Evolutionary conservation across 169 alveolate genomes (phyloP), one percentile per base, ranked within the genome.

Genomic region (Babesia sp.): DNA sequence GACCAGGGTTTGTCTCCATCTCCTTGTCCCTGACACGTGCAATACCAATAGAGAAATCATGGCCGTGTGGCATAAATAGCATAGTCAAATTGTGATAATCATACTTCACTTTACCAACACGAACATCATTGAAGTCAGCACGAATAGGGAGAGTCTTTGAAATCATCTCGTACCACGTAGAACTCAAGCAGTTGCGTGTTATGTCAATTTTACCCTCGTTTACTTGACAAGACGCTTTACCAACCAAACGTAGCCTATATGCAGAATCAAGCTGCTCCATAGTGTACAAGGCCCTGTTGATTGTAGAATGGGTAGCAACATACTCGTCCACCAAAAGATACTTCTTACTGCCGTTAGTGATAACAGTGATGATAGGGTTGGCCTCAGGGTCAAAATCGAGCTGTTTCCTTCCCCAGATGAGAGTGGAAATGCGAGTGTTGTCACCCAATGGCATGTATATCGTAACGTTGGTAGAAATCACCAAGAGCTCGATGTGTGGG

Each of bases 251-350:
- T 61, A 64, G 18, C 26, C 33, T 60, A 9, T 16, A 5, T 14
- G 12, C 8, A 0, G 14, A 5, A 1, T 46, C 51, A 3, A 1
- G 29, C 8, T 11, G 18, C 34, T 64, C 74, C 74, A 64, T 64
- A 34, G 33, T 42, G 61, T 79, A 79, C 46, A 79, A 39, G 14
- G 53, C 46, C 58, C 87, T 57, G 26, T 55, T 50, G 8, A 79
- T 50, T 12, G 14, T 12, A 45, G 22, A 12, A 9, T 34, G 14
- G 24, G 46, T 51, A 33, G 41, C 28, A 20, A 29, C 42, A 11
- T 56, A 81, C 9, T 46, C 56, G 33, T 79, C 87, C n/a, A 79
- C 72, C 59, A 79, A 50, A 28, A 79, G 59, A 31, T 48, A 66
- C 29, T 31, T 63, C 42, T 58, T 29, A 18, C 20, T 41, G 48